Evolutionary conservation across 2,329 filamentous ascomycete species (phyloP).

Genomic region (Talaromyces sp.): DNA sequence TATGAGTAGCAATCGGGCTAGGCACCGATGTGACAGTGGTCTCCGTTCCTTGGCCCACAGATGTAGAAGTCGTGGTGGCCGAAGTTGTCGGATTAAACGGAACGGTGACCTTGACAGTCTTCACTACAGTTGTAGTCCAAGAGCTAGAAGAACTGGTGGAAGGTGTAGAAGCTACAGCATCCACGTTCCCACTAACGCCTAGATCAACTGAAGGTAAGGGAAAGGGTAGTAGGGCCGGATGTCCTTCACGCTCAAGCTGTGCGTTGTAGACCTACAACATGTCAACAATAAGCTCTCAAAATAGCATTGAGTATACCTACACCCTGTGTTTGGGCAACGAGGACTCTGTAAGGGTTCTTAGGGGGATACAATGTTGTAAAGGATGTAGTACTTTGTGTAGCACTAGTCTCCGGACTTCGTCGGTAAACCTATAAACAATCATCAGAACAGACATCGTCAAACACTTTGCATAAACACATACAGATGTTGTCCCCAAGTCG

Average conservation of each 20-base stretch:
- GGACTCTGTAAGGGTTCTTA: conserved; percentile 19
- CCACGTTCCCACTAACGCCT: neutral
- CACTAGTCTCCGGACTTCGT: neutral
- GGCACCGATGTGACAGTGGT: neutral
- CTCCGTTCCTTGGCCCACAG: neutral
- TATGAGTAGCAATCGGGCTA: neutral
- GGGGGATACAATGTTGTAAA: conserved; percentile 36
- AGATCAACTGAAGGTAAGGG: conserved; percentile 1
- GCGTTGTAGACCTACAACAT: conserved; percentile 25
- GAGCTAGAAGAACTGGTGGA: neutral
- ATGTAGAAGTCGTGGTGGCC: neutral
- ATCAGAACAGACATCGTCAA: neutral
- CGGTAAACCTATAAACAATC: neutral
- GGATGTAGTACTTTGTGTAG: conserved; percentile 10
- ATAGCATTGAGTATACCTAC: conserved; percentile 20
- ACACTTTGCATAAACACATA: neutral
- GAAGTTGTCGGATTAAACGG: neutral
- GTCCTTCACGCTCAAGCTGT: conserved; percentile 26
- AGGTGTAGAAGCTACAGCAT: neutral
- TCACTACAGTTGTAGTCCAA: neutral
- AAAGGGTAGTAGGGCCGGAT: conserved; percentile 14
- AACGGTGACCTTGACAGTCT: conserved; percentile 4
- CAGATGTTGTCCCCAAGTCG: neutral
- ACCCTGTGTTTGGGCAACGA: conserved; percentile 22
- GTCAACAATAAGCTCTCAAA: neutral